Percentiles rank a stretch among this genome's conserved stretches.
Conservation (phyloP, 768 basidiomycete genomes). For the Leccinum disarticulatum region DNA sequence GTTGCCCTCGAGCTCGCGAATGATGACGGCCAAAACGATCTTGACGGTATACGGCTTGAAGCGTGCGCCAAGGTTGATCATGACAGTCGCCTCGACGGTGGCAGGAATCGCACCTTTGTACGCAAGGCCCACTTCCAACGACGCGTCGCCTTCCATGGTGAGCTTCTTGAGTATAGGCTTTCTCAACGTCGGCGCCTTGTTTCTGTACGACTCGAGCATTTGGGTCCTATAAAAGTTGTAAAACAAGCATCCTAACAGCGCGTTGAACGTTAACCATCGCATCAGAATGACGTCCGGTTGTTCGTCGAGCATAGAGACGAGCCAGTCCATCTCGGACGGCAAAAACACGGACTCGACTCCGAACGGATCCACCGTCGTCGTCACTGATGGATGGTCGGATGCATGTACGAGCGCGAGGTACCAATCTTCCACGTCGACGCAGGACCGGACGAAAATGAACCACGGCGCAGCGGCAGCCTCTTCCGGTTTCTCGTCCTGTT, state of each 20-base stretch:
- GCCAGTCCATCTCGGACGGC: slow-evolving; percentile 74
- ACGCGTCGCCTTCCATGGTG: slow-evolving; percentile 89
- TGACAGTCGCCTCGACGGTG: slow-evolving; percentile 86
- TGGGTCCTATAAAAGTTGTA: slow-evolving; percentile 89
- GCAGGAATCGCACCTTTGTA: slow-evolving; percentile 91
- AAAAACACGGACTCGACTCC: no score
- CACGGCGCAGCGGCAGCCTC: slow-evolving; percentile 67
- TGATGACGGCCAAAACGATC: slow-evolving; percentile 81
- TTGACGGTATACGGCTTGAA: slow-evolving; percentile 92
- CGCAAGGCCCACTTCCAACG: slow-evolving; percentile 79
- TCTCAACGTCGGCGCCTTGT: slow-evolving; percentile 80
- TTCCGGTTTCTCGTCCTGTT: slow-evolving; percentile 31
- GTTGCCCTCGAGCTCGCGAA: slow-evolving; percentile 91
- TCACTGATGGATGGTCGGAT: slow-evolving; percentile 59
- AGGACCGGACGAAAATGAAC: no score
- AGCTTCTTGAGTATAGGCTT: slow-evolving; percentile 99
- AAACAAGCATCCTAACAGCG: slow-evolving; percentile 88
- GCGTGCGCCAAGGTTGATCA: slow-evolving; percentile 76
- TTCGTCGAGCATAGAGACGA: no score
- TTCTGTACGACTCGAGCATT: slow-evolving; percentile 76
- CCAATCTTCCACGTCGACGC: no score
- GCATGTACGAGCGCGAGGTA: slow-evolving; percentile 81
- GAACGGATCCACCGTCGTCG: no score
- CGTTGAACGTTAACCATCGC: slow-evolving; percentile 98
- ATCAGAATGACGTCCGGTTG: slow-evolving; percentile 96